Base-by-base conservation (phyloP, 352 stramenopile species). In the Globisporangium cylindrosporum region DNA sequence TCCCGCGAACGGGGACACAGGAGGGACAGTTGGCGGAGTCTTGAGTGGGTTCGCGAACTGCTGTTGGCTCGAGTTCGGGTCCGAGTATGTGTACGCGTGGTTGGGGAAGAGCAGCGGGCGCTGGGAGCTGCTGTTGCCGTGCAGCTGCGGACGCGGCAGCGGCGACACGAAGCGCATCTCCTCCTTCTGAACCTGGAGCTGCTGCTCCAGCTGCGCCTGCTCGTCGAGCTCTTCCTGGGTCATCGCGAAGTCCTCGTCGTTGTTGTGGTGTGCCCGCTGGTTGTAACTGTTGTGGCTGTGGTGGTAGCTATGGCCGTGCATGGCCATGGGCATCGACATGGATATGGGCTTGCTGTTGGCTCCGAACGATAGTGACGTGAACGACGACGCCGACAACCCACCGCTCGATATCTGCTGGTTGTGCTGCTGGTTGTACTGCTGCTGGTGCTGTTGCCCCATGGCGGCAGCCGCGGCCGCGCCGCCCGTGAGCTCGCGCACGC, bases 91-190 rank as follows among this genome's bases (percentile, higher is more conserved):
- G 76, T 85, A 89, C 53, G 84, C 77, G 69, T 88, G 84, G 41
- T 48, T 73, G 48, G 43, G 43, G 43, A 80, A 73, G 34, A 74
- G 74, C 9, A 73, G 51, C 25, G 72, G 63, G 4, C 54, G 75
- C 38, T 70, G 73, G 69, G 34, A 71, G 60, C 71, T 76, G 67
- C 36, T 73, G 73, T 53, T 68, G 68, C 53, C 69, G 72, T 66
- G 68, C 49, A 77, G 70, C 46, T 83, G 77, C 60, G 73, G 78
- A 6, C 80, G 78, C 29, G 81, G 77, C 51, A 79, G 64, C 18
- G 77, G 76, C n/a, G 80, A 79, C 24, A 86, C 75, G 46, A 93
- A 90, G 71, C 82, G 86, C 85, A 93, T 93, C 67, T 93, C 85
- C 63, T 93, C 81, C 25, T 84, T 82, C 68, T 93, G 85, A 57